Evolutionary conservation across 192 early-diverging fungal genomes (phyloP).

Genomic region (Backusella morwellensis): DNA sequence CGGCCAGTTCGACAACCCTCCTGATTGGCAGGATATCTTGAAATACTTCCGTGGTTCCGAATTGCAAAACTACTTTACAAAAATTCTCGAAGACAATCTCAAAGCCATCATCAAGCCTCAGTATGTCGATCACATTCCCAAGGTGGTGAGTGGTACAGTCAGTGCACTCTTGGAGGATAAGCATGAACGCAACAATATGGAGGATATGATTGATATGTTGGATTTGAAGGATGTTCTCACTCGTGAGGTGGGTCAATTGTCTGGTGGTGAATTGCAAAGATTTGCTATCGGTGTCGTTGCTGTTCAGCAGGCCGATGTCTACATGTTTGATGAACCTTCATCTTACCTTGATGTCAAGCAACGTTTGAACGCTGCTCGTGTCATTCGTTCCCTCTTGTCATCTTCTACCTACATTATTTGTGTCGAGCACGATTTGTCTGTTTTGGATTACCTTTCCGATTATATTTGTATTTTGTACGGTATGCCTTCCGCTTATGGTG

Average conservation of each 20-base stretch:
- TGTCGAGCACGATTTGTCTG: conserved; percentile 98
- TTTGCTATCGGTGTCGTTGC: conserved; percentile 90
- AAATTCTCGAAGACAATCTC: conserved; percentile 95
- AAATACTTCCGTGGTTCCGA: conserved; percentile 96
- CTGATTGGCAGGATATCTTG: conserved; percentile 96
- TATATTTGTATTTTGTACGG: conserved; percentile 99
- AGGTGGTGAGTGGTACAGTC: conserved; percentile 78
- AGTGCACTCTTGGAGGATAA: conserved; percentile 69
- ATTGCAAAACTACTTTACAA: conserved; percentile 98
- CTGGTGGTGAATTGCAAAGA: conserved; percentile 96
- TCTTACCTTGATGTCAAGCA: conserved; percentile 98
- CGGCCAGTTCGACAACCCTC: conserved; percentile 78
- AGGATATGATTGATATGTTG: conserved; percentile 68
- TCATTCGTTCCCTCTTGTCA: conserved; percentile 81
- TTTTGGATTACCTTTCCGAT: conserved; percentile 97
- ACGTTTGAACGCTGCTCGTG: conserved; percentile 92
- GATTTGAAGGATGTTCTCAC: conserved; percentile 82
- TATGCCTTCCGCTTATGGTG: conserved; percentile 93
- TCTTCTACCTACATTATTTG: conserved; percentile 84
- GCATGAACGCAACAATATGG: conserved; percentile 69
- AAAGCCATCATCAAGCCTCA: conserved; percentile 95
- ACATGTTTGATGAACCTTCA: conserved; percentile 99
- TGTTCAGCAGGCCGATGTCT: conserved; percentile 88
- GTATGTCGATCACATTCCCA: conserved; percentile 90
- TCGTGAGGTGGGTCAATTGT: conserved; percentile 83